Base-by-base conservation (phyloP, 2,329 filamentous ascomycete genomes). In the Pestalotiopsis fici region DNA sequence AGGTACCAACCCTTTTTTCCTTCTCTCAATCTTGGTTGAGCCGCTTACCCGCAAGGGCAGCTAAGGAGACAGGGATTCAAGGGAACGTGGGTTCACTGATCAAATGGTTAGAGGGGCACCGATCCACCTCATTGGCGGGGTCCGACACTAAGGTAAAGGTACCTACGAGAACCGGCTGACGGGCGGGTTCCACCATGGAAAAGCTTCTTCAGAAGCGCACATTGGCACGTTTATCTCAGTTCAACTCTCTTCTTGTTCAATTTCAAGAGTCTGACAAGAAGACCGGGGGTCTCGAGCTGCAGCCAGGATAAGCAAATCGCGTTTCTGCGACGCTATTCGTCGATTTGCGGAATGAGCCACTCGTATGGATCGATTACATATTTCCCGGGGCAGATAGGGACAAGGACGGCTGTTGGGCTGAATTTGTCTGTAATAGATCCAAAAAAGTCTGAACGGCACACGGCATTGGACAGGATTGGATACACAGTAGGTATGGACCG, bases 301-400 rank as follows among this genome's bases (percentile, higher is more conserved):
- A 69, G 56, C 74, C 72, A 69, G 74, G 73, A 65, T 75, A 47
- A 35, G 59, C 13, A 9, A n/a, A 57, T 65, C 67, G 61, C 47
- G 28, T 65, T 65, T 68, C 67, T 68, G 69, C 43, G 68, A 65
- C 65, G 43, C 74, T 73, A 75, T 75, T 75, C 70, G 74, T 69
- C 71, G 63, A 67, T 69, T 67, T 65, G 66, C 50, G 65, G 68
- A 71, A 73, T 71, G 71, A 71, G 67, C 59, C 21, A 35, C 18
- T 62, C 63, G 72, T 74, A 74, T 72, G 74, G 74, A 72, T 75
- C 72, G 75, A 25, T 54, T 25, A 47, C 15, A 25, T 54, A 25
- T 25, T n/a, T 37, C n/a, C 31, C 43, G 31, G 31, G 31, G 31
- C 31, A n/a, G 43, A 50, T 27, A 31, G 23, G 15, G 12, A n/a